Base-by-base conservation (phyloP, 2,329 filamentous ascomycete species). In the Teratosphaeria nubilosa region DNA sequence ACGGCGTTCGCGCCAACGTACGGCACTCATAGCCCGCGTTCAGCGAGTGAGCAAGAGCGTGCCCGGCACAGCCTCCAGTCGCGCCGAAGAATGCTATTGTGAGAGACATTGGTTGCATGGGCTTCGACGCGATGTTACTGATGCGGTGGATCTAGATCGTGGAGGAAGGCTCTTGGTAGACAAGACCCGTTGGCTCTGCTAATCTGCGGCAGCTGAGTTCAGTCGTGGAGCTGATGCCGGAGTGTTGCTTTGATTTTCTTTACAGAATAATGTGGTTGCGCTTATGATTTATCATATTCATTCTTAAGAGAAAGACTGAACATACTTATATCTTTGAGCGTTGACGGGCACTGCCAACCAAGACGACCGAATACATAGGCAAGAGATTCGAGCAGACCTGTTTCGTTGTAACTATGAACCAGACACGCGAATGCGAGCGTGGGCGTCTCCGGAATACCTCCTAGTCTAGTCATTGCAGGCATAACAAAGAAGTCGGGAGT, bases 31-130 rank as follows among this genome's bases (percentile, higher is more conserved):
- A 72, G 52, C 76, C 76, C 2, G 74, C 74, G 30, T 72, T 68
- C 50, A 82, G 72, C 5, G 78, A 69, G 22, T 69, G 67, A 24
- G 74, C 73, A 20, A 82, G 75, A 51, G 74, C 73, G 30, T 74
- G 65, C 52, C 75, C 70, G 37, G 74, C 72, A 60, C 75, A 76
- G 54, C 78, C 80, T 57, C 77, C 78, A 24, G 79, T 81, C 25
- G 78, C 77, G 53, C 80, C 80, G 61, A 82, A 75, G 70, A 82
- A 80, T 48, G 77, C 76, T 56, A 80, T 65, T 32, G 73, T 22
- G 41, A 3, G 20, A 22, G 41, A 48, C n/a, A 48, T 48, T 1
- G 1, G 16, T n/a, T 10, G 20, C n/a, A 5, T 41, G 34, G 13
- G 6, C 14, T 11, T 5, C 14, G 34, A 41, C 9, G 14, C 11